Percentiles rank a stretch among this genome's conserved stretches.
Conservation (phyloP, 257 asterid genomes). For the Avicennia marina region DNA sequence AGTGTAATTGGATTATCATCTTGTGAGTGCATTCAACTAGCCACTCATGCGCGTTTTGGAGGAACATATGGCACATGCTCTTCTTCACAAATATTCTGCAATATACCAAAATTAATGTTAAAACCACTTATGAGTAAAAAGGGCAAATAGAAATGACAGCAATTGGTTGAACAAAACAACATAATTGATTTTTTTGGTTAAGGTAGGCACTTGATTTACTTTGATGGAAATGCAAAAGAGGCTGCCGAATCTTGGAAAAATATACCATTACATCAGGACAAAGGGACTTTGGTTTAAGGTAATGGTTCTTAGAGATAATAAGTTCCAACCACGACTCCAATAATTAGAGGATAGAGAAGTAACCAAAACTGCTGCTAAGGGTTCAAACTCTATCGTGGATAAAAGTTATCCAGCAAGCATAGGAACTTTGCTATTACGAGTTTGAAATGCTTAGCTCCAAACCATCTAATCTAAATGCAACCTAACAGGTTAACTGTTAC, state of each 20-base stretch:
- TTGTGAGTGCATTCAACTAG: background rate
- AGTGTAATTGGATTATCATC: background rate
- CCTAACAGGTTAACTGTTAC: background rate
- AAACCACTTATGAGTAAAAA: background rate
- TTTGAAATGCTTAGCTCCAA: background rate
- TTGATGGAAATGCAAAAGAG: background rate
- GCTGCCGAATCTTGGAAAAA: background rate
- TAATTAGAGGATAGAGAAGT: too few relatives aligned
- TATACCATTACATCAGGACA: too few relatives aligned
- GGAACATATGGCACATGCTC: constrained; percentile 62
- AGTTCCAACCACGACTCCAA: too few relatives aligned
- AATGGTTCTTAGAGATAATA: too few relatives aligned
- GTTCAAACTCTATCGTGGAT: too few relatives aligned
- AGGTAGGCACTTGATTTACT: background rate
- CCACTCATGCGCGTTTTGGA: constrained; percentile 56
- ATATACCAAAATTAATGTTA: background rate
- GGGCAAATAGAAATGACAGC: background rate
- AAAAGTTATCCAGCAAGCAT: too few relatives aligned
- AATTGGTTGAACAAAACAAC: background rate
- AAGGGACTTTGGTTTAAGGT: too few relatives aligned
- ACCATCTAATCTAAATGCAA: background rate
- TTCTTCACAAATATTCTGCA: constrained; percentile 80
- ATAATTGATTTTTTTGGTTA: background rate
- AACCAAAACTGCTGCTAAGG: too few relatives aligned
- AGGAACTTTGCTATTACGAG: too few relatives aligned